These are phyloP conservation scores for Coemansia sp. DNA, from an alignment of 192 early-diverging fungal genomes.

Conservation along the genomic window DNA sequence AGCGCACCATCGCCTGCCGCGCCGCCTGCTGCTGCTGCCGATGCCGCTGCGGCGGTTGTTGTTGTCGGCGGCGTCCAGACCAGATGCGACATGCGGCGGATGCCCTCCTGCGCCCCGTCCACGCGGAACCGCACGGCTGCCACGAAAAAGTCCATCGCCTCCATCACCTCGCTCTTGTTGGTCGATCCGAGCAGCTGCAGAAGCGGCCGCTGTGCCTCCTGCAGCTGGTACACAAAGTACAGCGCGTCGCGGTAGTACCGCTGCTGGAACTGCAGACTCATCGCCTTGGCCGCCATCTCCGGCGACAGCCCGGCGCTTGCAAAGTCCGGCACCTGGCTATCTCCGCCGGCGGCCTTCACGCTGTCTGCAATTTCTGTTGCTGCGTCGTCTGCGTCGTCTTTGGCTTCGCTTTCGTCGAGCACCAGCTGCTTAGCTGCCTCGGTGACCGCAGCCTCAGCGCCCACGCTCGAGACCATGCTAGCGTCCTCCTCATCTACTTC, in stretches of 20 bases:
- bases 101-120: constrained; percentile 80
- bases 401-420: not conserved
- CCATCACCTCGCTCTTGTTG: constrained; percentile 90
- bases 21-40: constrained; percentile 54
- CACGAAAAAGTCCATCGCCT: constrained; percentile 96
- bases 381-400: constrained; percentile 16
- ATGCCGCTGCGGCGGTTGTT: constrained; percentile 10
- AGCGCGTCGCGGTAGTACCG: constrained; percentile 90
- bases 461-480: constrained; percentile 27
- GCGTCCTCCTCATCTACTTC: constrained; percentile 34
- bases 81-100: constrained; percentile 93
- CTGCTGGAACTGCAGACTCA: constrained; percentile 58
- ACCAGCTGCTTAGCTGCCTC: not conserved
- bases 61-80: constrained; percentile 78
- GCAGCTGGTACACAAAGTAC: constrained; percentile 81
- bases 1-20: constrained; percentile 18
- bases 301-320: constrained; percentile 45
- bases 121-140: constrained; percentile 81
- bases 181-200: constrained; percentile 86
- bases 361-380: constrained; percentile 31
- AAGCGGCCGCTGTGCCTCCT: constrained; percentile 73
- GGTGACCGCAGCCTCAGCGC: constrained; percentile 4
- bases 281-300: constrained; percentile 56
- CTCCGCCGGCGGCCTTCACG: constrained; percentile 28
- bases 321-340: constrained; percentile 24